phyloP scores from a whole-genome alignment of 345 rosid genomes.

The Clausena lansium region DNA sequence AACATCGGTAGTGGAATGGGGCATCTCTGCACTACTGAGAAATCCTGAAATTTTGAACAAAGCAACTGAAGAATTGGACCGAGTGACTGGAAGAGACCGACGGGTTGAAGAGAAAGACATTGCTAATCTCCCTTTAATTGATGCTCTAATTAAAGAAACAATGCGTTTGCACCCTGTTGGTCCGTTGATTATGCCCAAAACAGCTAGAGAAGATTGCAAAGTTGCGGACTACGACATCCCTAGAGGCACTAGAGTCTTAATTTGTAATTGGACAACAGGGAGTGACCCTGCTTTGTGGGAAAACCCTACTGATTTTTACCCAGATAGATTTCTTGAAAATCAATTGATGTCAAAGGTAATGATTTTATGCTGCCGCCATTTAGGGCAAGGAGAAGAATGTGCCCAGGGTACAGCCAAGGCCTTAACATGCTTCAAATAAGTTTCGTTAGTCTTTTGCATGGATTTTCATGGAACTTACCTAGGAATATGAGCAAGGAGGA shows the following conservation, averaged over 20 bases:
- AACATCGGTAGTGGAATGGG: constrained; percentile 62
- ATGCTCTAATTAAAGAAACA: too few relatives aligned
- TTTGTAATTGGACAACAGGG: too few relatives aligned
- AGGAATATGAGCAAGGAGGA: constrained; percentile 23
- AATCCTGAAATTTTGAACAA: constrained; percentile 45
- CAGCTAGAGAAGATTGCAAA: too few relatives aligned
- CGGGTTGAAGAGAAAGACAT: too few relatives aligned
- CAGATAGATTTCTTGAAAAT: constrained; percentile 47
- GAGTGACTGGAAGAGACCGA: constrained; percentile 50
- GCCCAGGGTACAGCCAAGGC: constrained; percentile 63
- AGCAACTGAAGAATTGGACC: constrained; percentile 57
- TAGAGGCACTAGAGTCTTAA: too few relatives aligned
- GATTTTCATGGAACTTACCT: constrained; percentile 54
- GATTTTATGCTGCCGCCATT: constrained; percentile 60
- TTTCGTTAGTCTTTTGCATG: constrained; percentile 57
- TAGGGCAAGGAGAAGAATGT: too few relatives aligned
- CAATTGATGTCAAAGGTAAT: constrained; percentile 53
- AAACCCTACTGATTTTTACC: constrained; percentile 47
- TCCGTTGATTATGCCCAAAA: constrained; percentile 53
- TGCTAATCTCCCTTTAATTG: too few relatives aligned
- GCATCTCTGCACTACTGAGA: constrained; percentile 42
- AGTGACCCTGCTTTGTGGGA: too few relatives aligned
- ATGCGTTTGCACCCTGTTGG: too few relatives aligned
- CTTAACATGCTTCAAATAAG: constrained; percentile 53
- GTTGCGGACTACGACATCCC: too few relatives aligned